Evolutionary conservation across 768 basidiomycete species (phyloP), one percentile per base, ranked within the genome.

Genomic region (Epithele typhae): DNA sequence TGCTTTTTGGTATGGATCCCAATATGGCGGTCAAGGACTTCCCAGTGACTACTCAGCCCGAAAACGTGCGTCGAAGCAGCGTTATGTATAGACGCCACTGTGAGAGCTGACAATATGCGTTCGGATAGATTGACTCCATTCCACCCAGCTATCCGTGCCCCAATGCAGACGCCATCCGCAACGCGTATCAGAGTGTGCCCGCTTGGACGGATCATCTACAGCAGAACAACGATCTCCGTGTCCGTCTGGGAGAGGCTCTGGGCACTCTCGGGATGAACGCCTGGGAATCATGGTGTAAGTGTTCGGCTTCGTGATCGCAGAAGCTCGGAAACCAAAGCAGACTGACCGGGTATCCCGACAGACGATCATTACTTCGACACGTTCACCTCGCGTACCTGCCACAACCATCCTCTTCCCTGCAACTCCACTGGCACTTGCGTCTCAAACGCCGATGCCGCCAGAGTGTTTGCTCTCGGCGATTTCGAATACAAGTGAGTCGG

Each of bases 291-390:
- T 77, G 75, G 76, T 76, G 76, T 74, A 40, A 38, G 70, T 60
- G 22, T 22, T 43, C 11, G 40, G 9, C 25, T 27, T 30, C 14
- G 27, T 30, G 27, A 14, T 30, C 27, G 27, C 27, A 14, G 27
- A 7, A 14, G 7, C 27, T 7, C 27, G 27, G 27, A 30, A 14
- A 30, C 14, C 8, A 36, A 7, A 7, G 27, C 14, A 7, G 35
- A n/a, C 39, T 50, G 18, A 38, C 22, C n/a, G 32, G 36, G 40
- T 24, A 14, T 15, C 7, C 11, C 25, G 11, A 4, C 47, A 73
- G 71, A 73, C 49, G 72, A 77, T 45, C 76, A 75, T 46, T 77
- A 69, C 62, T 77, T 77, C 55, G 75, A 77, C 54, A 71, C 71
- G n/a, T 73, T 77, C 57, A 69, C 64, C 15, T 73, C 76, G 3